These are phyloP conservation scores for Barbarea vulgaris DNA, from an alignment of 345 rosid genomes.

Conservation along the genomic window DNA sequence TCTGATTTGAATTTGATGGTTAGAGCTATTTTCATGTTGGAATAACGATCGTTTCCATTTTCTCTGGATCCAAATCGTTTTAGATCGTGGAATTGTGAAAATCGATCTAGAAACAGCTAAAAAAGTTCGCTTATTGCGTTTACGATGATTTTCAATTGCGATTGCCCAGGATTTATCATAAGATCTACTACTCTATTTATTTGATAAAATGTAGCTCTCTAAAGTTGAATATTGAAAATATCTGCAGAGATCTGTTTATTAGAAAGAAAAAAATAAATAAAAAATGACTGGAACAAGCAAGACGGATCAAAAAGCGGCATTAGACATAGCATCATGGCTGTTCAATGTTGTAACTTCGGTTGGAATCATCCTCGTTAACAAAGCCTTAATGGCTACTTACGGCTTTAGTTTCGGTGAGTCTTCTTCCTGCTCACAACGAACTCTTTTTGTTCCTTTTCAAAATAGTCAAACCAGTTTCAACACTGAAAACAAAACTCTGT, in stretches of 20 bases:
- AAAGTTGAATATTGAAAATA: conserved; percentile 15
- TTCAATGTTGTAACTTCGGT: conserved; percentile 98
- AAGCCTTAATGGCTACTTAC: conserved; percentile 91
- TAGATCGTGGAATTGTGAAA: conserved; percentile 25
- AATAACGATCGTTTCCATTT: neutral
- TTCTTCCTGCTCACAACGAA: neutral
- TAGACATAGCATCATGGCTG: conserved; percentile 95
- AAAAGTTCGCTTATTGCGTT: neutral
- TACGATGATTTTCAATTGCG: neutral
- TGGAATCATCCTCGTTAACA: conserved; percentile 95
- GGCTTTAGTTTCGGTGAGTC: conserved; percentile 90
- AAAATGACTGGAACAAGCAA: conserved; percentile 70
- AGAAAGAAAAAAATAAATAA: no score
- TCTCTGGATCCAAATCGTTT: conserved; percentile 19
- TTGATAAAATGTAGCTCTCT: neutral
- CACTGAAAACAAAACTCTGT: neutral
- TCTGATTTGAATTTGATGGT: conserved; percentile 24
- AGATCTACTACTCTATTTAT: neutral
- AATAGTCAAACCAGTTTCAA: conserved; percentile 28
- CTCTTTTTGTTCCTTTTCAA: neutral
- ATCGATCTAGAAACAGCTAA: conserved; percentile 16
- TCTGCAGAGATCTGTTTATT: conserved; percentile 38
- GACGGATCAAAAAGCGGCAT: conserved; percentile 70
- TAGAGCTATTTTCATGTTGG: neutral
- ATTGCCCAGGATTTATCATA: neutral